A percentile compares a stretch with the other conserved stretches of the same genome.
These are phyloP conservation scores for Pseudogymnoascus sp. DNA, from an alignment of 2,329 filamentous ascomycete species.

Conservation along the genomic window DNA sequence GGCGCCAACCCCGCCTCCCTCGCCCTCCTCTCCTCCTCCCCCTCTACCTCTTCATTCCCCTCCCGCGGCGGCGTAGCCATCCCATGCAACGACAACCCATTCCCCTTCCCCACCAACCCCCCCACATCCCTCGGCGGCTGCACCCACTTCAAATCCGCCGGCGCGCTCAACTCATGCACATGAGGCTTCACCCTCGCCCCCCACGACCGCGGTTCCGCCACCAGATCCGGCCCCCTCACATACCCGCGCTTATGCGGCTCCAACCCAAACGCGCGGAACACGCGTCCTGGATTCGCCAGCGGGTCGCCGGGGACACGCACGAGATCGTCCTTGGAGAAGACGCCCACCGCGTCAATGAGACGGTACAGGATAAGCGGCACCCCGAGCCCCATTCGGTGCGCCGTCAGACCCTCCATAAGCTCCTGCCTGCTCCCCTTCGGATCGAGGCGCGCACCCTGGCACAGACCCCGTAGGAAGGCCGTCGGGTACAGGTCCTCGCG, in stretches of 20 bases:
- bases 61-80: not conserved
- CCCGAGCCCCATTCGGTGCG: not conserved
- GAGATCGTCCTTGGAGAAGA: not conserved
- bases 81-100: not conserved
- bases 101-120: not conserved
- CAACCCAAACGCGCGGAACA: not conserved
- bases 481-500: not conserved
- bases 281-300: not conserved
- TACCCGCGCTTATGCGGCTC: not conserved
- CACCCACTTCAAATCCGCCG: not conserved
- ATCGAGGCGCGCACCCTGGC: not conserved
- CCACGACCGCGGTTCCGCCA: not conserved
- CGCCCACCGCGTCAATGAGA: not conserved
- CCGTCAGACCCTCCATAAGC: not conserved
- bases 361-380: not conserved
- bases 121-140: not conserved
- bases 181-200: not conserved
- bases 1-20: not conserved
- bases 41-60: not conserved
- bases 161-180: not conserved
- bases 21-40: not conserved
- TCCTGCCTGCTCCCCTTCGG: not conserved
- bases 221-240: not conserved
- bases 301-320: not conserved
- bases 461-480: not conserved